phyloP scores from a whole-genome alignment of 2,329 filamentous ascomycete genomes.

The Penicillium glabrum region DNA sequence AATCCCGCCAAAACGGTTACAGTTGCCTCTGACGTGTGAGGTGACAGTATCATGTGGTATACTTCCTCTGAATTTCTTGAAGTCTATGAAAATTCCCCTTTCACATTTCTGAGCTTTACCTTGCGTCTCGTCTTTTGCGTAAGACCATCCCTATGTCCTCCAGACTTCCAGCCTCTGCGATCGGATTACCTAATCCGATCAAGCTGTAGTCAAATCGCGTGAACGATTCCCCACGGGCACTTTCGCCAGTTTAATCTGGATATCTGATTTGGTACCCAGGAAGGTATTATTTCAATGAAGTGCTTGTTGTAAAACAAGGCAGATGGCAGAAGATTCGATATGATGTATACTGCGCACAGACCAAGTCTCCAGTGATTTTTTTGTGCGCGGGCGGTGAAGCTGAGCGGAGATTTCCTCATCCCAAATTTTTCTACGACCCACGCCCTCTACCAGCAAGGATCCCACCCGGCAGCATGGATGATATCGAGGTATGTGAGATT shows the following conservation, averaged over 20 bases:
- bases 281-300: not conserved
- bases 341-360: conserved; percentile 10
- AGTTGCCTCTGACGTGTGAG: not conserved
- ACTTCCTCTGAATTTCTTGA: not conserved
- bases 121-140: no score
- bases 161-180: not conserved
- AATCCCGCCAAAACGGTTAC: not conserved
- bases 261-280: no score
- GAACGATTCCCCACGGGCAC: not conserved
- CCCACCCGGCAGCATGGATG: conserved; percentile 32
- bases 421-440: conserved; percentile 39
- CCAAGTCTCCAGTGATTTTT: conserved; percentile 17
- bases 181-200: not conserved
- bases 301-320: not conserved
- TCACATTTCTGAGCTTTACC: no score
- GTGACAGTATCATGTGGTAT: not conserved
- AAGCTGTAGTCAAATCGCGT: not conserved
- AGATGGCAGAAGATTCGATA: not conserved
- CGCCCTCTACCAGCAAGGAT: conserved; percentile 11
- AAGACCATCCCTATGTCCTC: not conserved
- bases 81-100: not conserved
- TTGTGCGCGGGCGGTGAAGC: conserved; percentile 29
- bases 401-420: conserved; percentile 41
- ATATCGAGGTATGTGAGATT: conserved; percentile 38
- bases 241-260: no score